These are phyloP conservation scores for Colletotrichum sp. DNA, from an alignment of 2,329 filamentous ascomycete species.

Conservation along the genomic window DNA sequence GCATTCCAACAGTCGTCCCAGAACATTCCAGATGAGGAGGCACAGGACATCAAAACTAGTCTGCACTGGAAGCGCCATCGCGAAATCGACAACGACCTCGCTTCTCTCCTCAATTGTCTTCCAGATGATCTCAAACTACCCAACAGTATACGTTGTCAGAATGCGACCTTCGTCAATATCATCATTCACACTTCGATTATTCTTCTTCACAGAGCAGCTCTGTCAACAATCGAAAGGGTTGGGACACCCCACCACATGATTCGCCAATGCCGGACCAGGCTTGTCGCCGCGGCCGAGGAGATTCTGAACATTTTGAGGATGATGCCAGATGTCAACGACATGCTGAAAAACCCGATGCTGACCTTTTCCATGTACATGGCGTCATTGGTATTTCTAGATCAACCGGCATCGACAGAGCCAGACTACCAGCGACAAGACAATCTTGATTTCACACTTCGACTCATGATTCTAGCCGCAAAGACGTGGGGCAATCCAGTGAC, in stretches of 20 bases:
- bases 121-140: constrained; percentile 65
- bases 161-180: constrained; percentile 67
- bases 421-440: constrained; percentile 48
- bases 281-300: constrained; percentile 70
- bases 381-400: constrained; percentile 72
- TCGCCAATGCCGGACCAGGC: constrained; percentile 69
- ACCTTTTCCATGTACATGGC: constrained; percentile 76
- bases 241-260: constrained; percentile 41
- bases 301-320: constrained; percentile 72
- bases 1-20: constrained; percentile 68
- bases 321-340: constrained; percentile 40
- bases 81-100: constrained; percentile 65
- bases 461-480: constrained; percentile 68
- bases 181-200: constrained; percentile 72
- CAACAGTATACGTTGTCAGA: constrained; percentile 60
- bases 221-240: constrained; percentile 71
- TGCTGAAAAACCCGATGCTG: constrained; percentile 71
- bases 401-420: constrained; percentile 59
- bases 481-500: constrained; percentile 65
- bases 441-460: constrained; percentile 69
- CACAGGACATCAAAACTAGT: constrained; percentile 66
- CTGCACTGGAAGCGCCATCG: constrained; percentile 72
- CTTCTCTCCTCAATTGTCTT: constrained; percentile 63
- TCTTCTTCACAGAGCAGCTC: constrained; percentile 72
- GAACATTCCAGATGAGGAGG: constrained; percentile 59